Conservation (phyloP, 2,329 filamentous ascomycete species). For the Pseudogymnoascus sp. region DNA sequence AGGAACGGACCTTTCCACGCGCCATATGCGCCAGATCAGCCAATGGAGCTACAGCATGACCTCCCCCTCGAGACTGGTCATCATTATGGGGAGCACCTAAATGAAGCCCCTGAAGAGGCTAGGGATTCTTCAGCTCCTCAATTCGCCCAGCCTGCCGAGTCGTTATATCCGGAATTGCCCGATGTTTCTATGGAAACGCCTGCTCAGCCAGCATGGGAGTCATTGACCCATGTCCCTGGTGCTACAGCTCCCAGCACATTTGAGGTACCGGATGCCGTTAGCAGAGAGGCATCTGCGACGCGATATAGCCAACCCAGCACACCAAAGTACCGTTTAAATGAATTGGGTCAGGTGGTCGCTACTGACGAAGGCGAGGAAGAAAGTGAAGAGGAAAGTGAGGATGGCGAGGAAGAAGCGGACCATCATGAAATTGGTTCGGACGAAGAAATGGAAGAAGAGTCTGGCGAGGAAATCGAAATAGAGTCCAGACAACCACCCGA, state of each 20-base stretch:
- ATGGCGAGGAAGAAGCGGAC: background rate
- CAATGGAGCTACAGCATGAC: background rate
- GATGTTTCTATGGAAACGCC: conserved; percentile 5
- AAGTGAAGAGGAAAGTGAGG: conserved; percentile 18
- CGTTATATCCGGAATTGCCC: background rate
- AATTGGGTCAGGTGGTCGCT: background rate
- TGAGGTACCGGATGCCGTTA: background rate
- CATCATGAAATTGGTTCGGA: background rate
- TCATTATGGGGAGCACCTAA: background rate
- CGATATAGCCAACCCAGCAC: background rate
- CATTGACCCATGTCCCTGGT: background rate
- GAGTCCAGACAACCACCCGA: background rate
- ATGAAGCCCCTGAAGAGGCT: background rate
- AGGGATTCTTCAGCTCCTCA: background rate
- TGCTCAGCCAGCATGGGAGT: background rate
- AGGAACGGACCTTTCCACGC: background rate
- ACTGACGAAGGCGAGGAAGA: conserved; percentile 25
- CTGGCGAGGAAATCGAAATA: background rate
- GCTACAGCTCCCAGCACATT: background rate
- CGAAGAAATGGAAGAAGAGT: conserved; percentile 12
- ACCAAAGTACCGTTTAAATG: background rate
- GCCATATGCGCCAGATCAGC: background rate
- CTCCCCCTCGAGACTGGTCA: background rate
- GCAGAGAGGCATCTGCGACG: background rate
- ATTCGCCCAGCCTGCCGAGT: background rate